Percentiles rank a stretch among this genome's conserved stretches.
Conservation (phyloP, 2,329 filamentous ascomycete genomes). For the Colletotrichum sojae region DNA sequence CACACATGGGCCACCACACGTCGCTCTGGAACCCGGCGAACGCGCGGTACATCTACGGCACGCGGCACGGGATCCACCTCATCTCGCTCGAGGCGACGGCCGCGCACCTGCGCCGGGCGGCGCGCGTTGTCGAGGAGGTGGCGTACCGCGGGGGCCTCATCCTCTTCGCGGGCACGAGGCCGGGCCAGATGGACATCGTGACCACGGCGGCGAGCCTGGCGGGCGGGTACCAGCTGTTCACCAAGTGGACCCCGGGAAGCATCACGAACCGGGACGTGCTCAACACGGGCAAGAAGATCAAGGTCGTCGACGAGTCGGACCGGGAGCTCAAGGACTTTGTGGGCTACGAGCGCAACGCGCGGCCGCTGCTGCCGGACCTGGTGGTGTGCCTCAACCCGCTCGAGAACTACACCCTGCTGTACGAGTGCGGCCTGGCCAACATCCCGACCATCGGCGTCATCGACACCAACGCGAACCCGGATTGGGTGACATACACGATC, state of each 20-base stretch:
- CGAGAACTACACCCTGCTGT: slow-evolving; percentile 91
- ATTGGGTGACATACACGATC: slow-evolving; percentile 96
- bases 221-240: slow-evolving; percentile 88
- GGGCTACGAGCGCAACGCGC: slow-evolving; percentile 71
- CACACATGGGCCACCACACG: slow-evolving; percentile 91
- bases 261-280: slow-evolving; percentile 96
- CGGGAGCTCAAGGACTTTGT: slow-evolving; percentile 72
- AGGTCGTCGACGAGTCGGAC: slow-evolving; percentile 85
- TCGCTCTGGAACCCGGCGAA: slow-evolving; percentile 96
- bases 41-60: slow-evolving; percentile 92
- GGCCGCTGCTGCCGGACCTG: slow-evolving; percentile 85
- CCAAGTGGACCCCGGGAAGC: slow-evolving; percentile 90
- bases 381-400: slow-evolving; percentile 93
- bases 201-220: slow-evolving; percentile 85
- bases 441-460: slow-evolving; percentile 96
- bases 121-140: slow-evolving; percentile 92
- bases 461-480: slow-evolving; percentile 93
- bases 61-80: slow-evolving; percentile 90
- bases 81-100: slow-evolving; percentile 92
- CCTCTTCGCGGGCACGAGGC: slow-evolving; percentile 90
- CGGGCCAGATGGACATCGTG: slow-evolving; percentile 84
- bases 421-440: slow-evolving; percentile 89
- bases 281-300: slow-evolving; percentile 76
- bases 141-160: slow-evolving; percentile 86
- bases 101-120: slow-evolving; percentile 90